Percentiles rank a stretch among this genome's conserved stretches.
These are phyloP conservation scores for Globisporangium barbulae DNA, from an alignment of 352 stramenopile genomes.

Conservation along the genomic window DNA sequence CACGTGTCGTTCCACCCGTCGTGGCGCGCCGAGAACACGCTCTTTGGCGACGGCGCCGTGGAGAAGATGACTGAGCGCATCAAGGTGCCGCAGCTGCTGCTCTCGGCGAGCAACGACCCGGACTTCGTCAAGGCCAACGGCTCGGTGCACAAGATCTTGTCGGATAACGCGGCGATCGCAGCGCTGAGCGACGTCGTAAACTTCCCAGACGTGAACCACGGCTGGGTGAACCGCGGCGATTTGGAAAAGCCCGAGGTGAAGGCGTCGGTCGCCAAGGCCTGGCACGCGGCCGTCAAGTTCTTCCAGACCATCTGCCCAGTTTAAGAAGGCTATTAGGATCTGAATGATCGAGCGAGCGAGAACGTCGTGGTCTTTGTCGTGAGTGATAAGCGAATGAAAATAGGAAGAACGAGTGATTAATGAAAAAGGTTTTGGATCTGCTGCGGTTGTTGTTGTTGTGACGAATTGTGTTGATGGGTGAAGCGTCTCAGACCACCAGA, in stretches of 20 bases:
- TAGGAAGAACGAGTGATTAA: too few relatives aligned
- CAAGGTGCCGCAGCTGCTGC: constrained; percentile 38
- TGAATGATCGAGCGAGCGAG: too few relatives aligned
- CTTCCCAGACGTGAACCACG: constrained; percentile 68
- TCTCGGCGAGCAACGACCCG: constrained; percentile 38
- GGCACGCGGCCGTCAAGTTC: constrained; percentile 32
- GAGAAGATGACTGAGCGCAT: constrained; percentile 40
- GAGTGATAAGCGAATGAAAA: too few relatives aligned
- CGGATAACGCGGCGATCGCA: constrained; percentile 7
- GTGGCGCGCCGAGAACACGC: constrained; percentile 31
- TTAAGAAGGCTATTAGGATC: too few relatives aligned
- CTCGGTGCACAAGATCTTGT: constrained; percentile 42
- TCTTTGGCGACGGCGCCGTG: constrained; percentile 27
- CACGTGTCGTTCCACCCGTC: constrained; percentile 29
- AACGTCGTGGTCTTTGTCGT: too few relatives aligned
- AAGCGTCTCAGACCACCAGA: too few relatives aligned
- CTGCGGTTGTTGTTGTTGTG: too few relatives aligned
- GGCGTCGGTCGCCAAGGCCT: constrained; percentile 37
- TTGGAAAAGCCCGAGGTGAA: constrained; percentile 22
- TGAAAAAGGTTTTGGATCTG: too few relatives aligned
- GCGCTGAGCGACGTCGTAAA: constrained; percentile 48
- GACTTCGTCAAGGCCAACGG: constrained; percentile 31
- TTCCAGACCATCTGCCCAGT: constrained; percentile 28
- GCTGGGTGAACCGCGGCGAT: constrained; percentile 81
- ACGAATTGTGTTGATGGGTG: too few relatives aligned